These are phyloP conservation scores for Cladosporium sp. DNA, from an alignment of 2,329 filamentous ascomycete genomes.

Conservation along the genomic window DNA sequence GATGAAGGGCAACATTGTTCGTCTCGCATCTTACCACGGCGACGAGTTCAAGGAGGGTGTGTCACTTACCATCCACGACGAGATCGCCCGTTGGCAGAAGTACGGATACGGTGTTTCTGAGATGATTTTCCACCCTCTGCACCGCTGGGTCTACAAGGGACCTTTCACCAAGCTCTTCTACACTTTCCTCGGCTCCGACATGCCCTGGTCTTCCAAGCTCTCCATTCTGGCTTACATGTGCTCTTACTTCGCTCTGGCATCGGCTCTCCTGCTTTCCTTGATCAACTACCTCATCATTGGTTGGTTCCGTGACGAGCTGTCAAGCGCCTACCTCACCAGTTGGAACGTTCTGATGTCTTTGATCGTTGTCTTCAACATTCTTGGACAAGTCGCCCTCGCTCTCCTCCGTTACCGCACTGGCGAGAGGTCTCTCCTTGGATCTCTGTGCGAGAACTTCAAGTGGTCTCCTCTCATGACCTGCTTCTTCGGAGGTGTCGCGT, in stretches of 20 bases:
- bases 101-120: conserved; percentile 72
- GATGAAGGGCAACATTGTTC: conserved; percentile 66
- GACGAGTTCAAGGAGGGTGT: conserved; percentile 74
- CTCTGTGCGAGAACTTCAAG: conserved; percentile 59
- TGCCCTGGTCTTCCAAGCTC: conserved; percentile 66
- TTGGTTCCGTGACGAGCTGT: conserved; percentile 67
- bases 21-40: conserved; percentile 67
- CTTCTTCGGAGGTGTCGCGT: conserved; percentile 79
- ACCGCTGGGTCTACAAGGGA: conserved; percentile 63
- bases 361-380: conserved; percentile 63
- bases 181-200: conserved; percentile 60
- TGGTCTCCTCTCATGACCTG: conserved; percentile 70
- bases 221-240: conserved; percentile 71
- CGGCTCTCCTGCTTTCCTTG: conserved; percentile 65
- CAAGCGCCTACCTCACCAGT: conserved; percentile 67
- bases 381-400: conserved; percentile 63
- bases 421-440: conserved; percentile 52
- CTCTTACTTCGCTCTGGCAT: conserved; percentile 71
- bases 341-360: conserved; percentile 65
- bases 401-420: conserved; percentile 63
- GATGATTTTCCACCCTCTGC: conserved; percentile 67
- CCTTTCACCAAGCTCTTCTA: conserved; percentile 67
- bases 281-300: conserved; percentile 72
- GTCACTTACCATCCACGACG: conserved; percentile 71
- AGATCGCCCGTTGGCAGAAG: conserved; percentile 71